A percentile compares a stretch with the other conserved stretches of the same genome.
phyloP scores from a whole-genome alignment of 345 rosid species.

The Viola odorata region DNA sequence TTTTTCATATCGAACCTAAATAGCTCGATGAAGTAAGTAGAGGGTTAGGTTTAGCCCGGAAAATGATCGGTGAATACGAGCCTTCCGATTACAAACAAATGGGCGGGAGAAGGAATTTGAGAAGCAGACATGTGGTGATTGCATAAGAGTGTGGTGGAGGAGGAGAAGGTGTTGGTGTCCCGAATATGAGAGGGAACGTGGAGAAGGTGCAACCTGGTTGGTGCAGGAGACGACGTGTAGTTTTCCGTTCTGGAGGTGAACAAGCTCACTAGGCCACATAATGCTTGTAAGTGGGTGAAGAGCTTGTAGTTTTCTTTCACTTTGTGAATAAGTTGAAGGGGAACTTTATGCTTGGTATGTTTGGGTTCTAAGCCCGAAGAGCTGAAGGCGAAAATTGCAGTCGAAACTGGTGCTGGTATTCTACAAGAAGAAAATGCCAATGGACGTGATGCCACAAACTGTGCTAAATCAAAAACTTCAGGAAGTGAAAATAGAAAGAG shows the following conservation, averaged over 20 bases:
- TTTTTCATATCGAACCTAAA: neutral
- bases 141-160: constrained; percentile 1
- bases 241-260: no score
- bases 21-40: constrained; percentile 13
- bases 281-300: no score
- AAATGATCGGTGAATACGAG: constrained; percentile 33
- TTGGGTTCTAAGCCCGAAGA: constrained; percentile 20
- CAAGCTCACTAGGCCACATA: no score
- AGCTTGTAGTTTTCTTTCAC: no score
- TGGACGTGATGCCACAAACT: constrained; percentile 21
- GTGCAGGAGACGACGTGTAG: no score
- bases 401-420: constrained; percentile 19
- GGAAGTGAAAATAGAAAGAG: constrained; percentile 25
- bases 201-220: no score
- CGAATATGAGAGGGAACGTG: no score
- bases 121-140: constrained; percentile 15
- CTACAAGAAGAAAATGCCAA: constrained; percentile 28
- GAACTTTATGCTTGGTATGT: no score
- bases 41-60: constrained; percentile 62
- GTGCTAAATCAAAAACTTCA: constrained; percentile 16
- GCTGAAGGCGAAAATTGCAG: neutral
- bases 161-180: constrained; percentile 2
- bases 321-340: no score
- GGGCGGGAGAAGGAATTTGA: constrained; percentile 20
- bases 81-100: constrained; percentile 24